Evolutionary conservation across 495 filamentous ascomycete genomes (phyloP).

Genomic region (Lentithecium fluviatile): DNA sequence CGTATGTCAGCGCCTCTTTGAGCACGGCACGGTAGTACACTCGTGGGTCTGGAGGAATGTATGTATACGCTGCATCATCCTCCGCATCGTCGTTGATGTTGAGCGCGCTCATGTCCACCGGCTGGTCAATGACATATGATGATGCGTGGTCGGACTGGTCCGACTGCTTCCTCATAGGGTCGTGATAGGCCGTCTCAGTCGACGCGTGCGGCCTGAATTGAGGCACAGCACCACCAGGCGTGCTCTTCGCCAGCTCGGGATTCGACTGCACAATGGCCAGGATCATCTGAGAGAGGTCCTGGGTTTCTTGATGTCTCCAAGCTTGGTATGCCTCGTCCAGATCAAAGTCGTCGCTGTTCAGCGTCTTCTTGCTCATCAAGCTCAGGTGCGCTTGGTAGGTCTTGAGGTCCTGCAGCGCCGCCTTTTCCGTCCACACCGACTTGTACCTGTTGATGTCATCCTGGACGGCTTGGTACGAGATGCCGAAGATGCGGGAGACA

Average conservation of each 20-base stretch:
- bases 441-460: constrained; percentile 80
- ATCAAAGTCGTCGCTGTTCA: constrained; percentile 85
- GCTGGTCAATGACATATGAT: constrained; percentile 72
- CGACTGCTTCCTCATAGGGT: constrained; percentile 57
- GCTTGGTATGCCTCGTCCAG: constrained; percentile 82
- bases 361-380: constrained; percentile 71
- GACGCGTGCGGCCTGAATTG: constrained; percentile 52
- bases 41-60: constrained; percentile 83
- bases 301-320: constrained; percentile 83
- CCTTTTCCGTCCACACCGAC: constrained; percentile 82
- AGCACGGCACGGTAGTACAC: constrained; percentile 76
- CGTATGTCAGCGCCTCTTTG: constrained; percentile 68
- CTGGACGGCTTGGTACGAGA: constrained; percentile 73
- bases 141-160: constrained; percentile 46
- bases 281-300: constrained; percentile 88
- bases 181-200: constrained; percentile 56
- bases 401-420: constrained; percentile 87
- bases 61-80: constrained; percentile 67
- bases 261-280: constrained; percentile 81
- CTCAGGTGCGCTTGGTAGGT: constrained; percentile 85
- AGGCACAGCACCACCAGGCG: constrained; percentile 51
- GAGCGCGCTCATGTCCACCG: constrained; percentile 71
- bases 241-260: constrained; percentile 77
- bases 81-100: constrained; percentile 61
- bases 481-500: constrained; percentile 79